These are phyloP conservation scores for Arabidopsis arenosa DNA, from an alignment of 345 rosid species.

Conservation along the genomic window DNA sequence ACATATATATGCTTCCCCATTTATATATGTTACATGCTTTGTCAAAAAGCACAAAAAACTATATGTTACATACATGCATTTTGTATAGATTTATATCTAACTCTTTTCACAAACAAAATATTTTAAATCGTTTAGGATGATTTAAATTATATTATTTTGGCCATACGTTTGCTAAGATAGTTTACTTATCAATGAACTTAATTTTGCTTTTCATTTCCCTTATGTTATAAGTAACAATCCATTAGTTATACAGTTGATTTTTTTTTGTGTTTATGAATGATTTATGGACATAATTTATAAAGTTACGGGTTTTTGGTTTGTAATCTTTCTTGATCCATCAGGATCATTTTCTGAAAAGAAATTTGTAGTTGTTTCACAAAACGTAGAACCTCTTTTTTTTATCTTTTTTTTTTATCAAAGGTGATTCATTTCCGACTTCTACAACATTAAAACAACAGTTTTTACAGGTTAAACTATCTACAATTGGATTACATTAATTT, in stretches of 20 bases:
- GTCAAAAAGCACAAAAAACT: not conserved
- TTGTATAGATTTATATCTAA: not conserved
- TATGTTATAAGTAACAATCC: not conserved
- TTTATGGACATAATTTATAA: too few relatives aligned
- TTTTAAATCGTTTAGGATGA: not conserved
- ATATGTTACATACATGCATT: not conserved
- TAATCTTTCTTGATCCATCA: not conserved
- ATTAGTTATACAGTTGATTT: not conserved
- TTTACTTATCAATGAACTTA: too few relatives aligned
- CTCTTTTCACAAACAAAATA: not conserved
- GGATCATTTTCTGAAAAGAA: not conserved
- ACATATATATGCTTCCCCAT: not conserved
- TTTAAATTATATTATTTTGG: not conserved
- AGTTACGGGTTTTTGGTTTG: not conserved
- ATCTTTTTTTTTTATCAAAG: not conserved
- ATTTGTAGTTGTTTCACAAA: not conserved
- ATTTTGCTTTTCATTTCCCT: too few relatives aligned
- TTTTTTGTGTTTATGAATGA: not conserved
- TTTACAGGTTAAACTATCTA: not conserved
- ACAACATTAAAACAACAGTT: not conserved
- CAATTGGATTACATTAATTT: not conserved
- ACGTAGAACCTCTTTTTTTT: not conserved
- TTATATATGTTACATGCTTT: too few relatives aligned
- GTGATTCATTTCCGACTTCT: not conserved
- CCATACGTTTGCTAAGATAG: not conserved